Percentiles rank a stretch among this genome's conserved stretches.
phyloP scores from a whole-genome alignment of 176 grass and related monocot species.

The Hordeum marinum region DNA sequence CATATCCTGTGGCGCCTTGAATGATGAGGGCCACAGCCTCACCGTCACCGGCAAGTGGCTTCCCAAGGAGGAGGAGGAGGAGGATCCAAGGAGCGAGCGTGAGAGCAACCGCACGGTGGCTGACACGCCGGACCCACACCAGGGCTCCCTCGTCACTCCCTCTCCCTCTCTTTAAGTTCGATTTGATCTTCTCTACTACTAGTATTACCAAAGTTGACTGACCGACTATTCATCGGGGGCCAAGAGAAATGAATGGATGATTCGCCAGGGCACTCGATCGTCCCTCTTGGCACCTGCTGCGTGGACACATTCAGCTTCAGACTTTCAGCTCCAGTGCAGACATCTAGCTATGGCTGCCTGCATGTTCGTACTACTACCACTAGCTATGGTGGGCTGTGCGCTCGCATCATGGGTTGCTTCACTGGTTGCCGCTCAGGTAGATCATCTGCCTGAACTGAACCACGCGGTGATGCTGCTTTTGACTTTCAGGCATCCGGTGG shows the following conservation, averaged over 20 bases:
- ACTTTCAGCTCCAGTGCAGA: no score
- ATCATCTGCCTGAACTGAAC: background rate
- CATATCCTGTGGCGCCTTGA: slow-evolving; percentile 20
- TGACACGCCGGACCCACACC: background rate
- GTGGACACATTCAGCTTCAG: background rate
- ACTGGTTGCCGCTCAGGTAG: background rate
- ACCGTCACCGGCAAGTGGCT: background rate
- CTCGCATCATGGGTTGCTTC: slow-evolving; percentile 34
- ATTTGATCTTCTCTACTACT: background rate
- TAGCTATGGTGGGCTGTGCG: slow-evolving; percentile 1
- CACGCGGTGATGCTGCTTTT: background rate
- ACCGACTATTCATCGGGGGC: background rate
- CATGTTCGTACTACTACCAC: no score
- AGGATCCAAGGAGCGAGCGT: background rate
- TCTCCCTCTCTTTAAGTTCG: background rate
- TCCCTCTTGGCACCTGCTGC: background rate
- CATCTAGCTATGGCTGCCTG: no score
- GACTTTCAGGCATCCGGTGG: no score
- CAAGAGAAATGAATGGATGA: background rate
- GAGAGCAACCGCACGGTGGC: background rate
- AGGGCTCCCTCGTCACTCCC: background rate
- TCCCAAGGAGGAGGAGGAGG: background rate
- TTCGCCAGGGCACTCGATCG: background rate
- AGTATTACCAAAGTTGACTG: background rate
- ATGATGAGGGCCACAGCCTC: background rate